Evolutionary conservation across 305 asterid genomes (phyloP).

Genomic region (Plantago coronopus): DNA sequence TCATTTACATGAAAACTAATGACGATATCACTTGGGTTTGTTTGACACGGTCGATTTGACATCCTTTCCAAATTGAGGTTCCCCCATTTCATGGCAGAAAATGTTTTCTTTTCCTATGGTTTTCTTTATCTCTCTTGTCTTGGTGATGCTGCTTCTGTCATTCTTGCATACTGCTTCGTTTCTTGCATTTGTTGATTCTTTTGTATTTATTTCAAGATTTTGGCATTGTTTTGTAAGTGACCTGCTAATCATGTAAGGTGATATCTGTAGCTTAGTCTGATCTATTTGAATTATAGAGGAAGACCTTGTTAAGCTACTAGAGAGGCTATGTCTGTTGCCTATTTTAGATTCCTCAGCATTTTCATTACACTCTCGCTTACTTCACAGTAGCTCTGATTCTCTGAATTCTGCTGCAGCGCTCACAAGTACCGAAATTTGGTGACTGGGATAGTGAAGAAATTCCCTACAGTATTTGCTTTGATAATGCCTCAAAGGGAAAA

Average conservation of each 20-base stretch:
- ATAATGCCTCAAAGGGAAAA: constrained; percentile 50
- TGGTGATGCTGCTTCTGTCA: not conserved
- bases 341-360: not conserved
- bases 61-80: too few species aligned
- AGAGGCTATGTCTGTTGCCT: not conserved
- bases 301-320: not conserved
- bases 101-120: too few species aligned
- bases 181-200: too few species aligned
- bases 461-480: constrained; percentile 54
- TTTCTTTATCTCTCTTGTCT: too few species aligned
- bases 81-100: too few species aligned
- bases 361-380: not conserved
- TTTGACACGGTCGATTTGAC: too few species aligned
- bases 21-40: too few species aligned
- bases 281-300: not conserved
- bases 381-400: constrained; percentile 20
- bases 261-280: not conserved
- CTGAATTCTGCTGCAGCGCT: constrained; percentile 32
- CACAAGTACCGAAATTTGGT: constrained; percentile 58
- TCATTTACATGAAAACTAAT: too few species aligned
- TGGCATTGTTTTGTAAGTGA: not conserved
- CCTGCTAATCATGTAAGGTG: not conserved
- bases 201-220: too few species aligned
- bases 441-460: constrained; percentile 65
- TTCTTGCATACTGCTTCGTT: not conserved